A percentile compares a stretch with the other conserved stretches of the same genome.
Conservation (phyloP, 768 basidiomycete genomes). For the Rhizopogon vulgaris region DNA sequence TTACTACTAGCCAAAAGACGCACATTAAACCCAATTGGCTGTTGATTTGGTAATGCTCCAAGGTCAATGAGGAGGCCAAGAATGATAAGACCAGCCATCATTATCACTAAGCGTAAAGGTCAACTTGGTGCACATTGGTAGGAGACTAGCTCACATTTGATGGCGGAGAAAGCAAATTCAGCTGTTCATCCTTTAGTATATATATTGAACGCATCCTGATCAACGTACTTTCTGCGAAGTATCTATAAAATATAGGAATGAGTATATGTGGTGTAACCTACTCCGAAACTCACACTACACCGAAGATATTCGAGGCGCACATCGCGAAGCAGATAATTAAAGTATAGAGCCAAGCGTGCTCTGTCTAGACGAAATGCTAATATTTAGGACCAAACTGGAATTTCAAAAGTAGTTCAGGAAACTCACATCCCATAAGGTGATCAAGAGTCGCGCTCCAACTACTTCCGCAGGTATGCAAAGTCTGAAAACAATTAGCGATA, state of each 20-base stretch:
- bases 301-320: constrained; percentile 63
- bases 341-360: constrained; percentile 51
- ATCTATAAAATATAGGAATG: constrained; percentile 25
- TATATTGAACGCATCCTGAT: too few relatives aligned
- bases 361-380: constrained; percentile 24
- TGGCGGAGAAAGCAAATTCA: constrained; percentile 60
- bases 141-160: constrained; percentile 41
- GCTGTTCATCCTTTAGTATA: constrained; percentile 26
- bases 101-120: constrained; percentile 32
- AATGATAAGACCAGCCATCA: constrained; percentile 57
- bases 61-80: constrained; percentile 67
- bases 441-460: constrained; percentile 63
- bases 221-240: constrained; percentile 56
- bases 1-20: not conserved
- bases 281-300: constrained; percentile 41
- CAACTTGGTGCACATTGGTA: not conserved
- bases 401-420: not conserved
- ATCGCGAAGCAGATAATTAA: constrained; percentile 50
- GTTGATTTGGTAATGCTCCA: constrained; percentile 43
- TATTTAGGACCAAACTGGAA: not conserved
- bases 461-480: constrained; percentile 59
- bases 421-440: constrained; percentile 69
- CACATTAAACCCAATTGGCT: constrained; percentile 64
- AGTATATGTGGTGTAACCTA: not conserved
- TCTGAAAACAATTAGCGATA: not conserved